These are phyloP conservation scores for Aspergillus bridgeri DNA, from an alignment of 495 filamentous ascomycete species.

Conservation along the genomic window DNA sequence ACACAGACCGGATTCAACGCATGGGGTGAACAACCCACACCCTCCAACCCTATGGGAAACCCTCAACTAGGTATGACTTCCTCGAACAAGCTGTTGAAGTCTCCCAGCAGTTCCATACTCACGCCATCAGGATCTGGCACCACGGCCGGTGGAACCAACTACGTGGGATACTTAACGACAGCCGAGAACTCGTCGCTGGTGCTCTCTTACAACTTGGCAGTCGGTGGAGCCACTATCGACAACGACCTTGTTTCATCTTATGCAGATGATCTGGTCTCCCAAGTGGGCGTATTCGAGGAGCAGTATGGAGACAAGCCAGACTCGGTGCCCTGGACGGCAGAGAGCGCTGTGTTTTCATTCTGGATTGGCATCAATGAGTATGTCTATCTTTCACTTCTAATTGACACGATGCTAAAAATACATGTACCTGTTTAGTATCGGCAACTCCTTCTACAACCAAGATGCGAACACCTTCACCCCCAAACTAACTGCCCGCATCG, in stretches of 20 bases:
- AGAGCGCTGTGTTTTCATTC: slow-evolving; percentile 61
- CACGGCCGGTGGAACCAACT: slow-evolving; percentile 49
- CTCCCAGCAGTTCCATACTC: neutral
- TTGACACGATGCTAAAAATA: slow-evolving; percentile 1
- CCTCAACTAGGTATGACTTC: slow-evolving; percentile 41
- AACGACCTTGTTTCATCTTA: slow-evolving; percentile 36
- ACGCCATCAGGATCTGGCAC: slow-evolving; percentile 41
- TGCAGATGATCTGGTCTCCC: slow-evolving; percentile 27
- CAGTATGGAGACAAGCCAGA: slow-evolving; percentile 28
- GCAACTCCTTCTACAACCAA: slow-evolving; percentile 56
- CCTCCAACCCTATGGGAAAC: slow-evolving; percentile 71
- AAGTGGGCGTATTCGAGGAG: slow-evolving; percentile 28
- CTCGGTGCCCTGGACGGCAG: slow-evolving; percentile 56
- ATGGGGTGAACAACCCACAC: slow-evolving; percentile 54
- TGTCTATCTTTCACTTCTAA: neutral
- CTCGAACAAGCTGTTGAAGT: neutral
- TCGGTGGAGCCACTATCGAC: slow-evolving; percentile 56
- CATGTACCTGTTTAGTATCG: slow-evolving; percentile 38
- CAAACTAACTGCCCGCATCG: slow-evolving; percentile 57
- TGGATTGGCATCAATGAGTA: slow-evolving; percentile 81
- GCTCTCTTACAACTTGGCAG: slow-evolving; percentile 54
- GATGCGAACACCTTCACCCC: slow-evolving; percentile 43
- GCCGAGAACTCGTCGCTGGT: slow-evolving; percentile 51
- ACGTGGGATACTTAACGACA: slow-evolving; percentile 55
- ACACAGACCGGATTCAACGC: slow-evolving; percentile 64